Evolutionary conservation across 106 monocot genomes (phyloP), one percentile per base, ranked within the genome.

Genomic region (Allium sativum): DNA sequence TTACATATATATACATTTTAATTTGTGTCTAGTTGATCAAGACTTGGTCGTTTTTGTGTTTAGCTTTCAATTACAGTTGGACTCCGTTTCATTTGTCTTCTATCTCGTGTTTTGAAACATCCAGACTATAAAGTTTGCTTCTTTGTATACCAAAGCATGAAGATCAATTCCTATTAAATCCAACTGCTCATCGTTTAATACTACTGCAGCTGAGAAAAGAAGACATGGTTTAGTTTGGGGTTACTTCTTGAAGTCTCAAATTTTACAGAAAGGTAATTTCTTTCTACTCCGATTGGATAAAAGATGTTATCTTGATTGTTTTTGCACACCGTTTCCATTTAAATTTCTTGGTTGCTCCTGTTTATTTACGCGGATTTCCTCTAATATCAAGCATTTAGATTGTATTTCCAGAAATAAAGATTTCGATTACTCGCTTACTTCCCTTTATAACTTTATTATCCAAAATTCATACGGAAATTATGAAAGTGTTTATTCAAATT

Each of bases 51-150:
- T 47, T 14, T 14, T 48, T 47, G 14, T 62, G n/a, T 16, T 44
- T 60, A 10, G 42, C 44, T 60, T 44, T 60, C 44, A 18, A 44
- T 43, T 60, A 60, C 60, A 44, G 42, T 60, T 60, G 60, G 60
- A 43, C 44, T 43, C 60, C 47, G 21, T 62, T 31, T 31, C 62
- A n/a, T 48, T 21, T 18, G 18, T 13, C 55, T 19, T 17, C 14
- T 55, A 55, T 3, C 62, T 62, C 8, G 47, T 62, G 62, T 40
- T 62, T 48, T 62, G 62, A 62, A 45, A 3, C 15, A 21, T 62
- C 47, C 62, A 61, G 62, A 48, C 47, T 21, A 47, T 22, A 47
- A 17, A 7, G 9, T 62, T 10, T 3, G 45, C 6, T 44, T 62
- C 48, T 48, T 13, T 12, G 11, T 50, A 62, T 46, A 21, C 3